phyloP scores from a whole-genome alignment of 768 basidiomycete species.

The Lyophyllum decastes region DNA sequence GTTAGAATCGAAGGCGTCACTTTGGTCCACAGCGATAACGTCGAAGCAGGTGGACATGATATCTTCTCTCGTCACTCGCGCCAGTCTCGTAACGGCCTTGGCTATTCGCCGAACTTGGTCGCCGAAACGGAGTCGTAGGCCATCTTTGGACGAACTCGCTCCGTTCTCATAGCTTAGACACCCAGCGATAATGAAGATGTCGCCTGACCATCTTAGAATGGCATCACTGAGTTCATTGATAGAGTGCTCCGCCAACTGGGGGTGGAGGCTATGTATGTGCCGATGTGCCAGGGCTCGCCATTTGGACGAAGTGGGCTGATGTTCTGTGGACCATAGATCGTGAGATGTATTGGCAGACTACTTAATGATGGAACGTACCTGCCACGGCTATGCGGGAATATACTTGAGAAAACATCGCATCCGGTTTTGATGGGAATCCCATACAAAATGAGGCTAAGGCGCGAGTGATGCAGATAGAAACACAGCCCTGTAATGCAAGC shows the following conservation, averaged over 20 bases:
- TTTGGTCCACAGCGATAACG: conserved; percentile 60
- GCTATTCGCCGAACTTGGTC: conserved; percentile 69
- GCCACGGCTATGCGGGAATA: conserved; percentile 57
- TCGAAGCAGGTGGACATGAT: conserved; percentile 81
- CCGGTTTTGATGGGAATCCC: conserved; percentile 71
- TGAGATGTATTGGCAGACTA: conserved; percentile 1
- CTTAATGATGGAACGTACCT: conserved; percentile 37
- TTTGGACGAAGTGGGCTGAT: conserved; percentile 75
- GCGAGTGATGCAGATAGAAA: conserved; percentile 65
- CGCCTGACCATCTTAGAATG: conserved; percentile 70
- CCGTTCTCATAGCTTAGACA: conserved; percentile 44
- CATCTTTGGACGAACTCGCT: conserved; percentile 32
- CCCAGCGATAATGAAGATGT: conserved; percentile 67
- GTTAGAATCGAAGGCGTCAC: conserved; percentile 43
- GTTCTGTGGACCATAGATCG: conserved; percentile 43
- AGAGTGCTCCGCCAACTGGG: conserved; percentile 64
- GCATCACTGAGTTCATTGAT: conserved; percentile 74
- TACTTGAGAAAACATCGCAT: conserved; percentile 62
- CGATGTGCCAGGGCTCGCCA: conserved; percentile 77
- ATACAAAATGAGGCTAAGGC: conserved; percentile 73
- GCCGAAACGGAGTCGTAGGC: conserved; percentile 47
- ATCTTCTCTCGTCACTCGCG: conserved; percentile 67
- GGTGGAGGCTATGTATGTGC: conserved; percentile 68
- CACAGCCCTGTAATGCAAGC: conserved; percentile 72
- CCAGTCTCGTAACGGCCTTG: conserved; percentile 61